Base-by-base conservation (phyloP, 805 yeast species). In the Danielia oregonensis region DNA sequence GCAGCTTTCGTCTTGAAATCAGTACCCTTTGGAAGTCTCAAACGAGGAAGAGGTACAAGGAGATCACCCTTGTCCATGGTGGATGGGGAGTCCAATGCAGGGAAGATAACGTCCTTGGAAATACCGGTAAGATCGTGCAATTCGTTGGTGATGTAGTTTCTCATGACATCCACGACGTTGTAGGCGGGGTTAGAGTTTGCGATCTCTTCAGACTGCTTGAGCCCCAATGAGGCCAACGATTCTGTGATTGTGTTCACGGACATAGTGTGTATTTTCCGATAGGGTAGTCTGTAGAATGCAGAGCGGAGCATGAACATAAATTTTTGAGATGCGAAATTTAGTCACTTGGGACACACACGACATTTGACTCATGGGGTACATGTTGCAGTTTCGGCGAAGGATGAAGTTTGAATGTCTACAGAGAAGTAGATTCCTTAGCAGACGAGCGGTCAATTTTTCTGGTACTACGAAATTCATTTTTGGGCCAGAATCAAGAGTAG, bases 31-130 rank as follows among this genome's bases (percentile, higher is more conserved):
- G 51, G 46, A 52, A 95, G 76, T 52, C 70, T 55, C 52, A 83
- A 68, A 59, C 97, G 79, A 50, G 97, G 98, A 27, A 93, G 72
- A 27, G 98, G 97, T 36, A 91, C 78, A 42, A 91, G 74, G 52
- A 93, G 72, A 61, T 93, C 98, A 55, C 97, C 98, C 54, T 91
- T 82, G 40, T 88, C 96, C 48, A 84, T 65, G 26, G 88, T 81
- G 45, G 75, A 71, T 15, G 96, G 87, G 72, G 91, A 77, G 63
- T 93, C 97, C 52, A 93, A 72, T 24, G 96, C 87, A 37, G 87
- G 85, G 61, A 72, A 86, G 43, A 89, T 86, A 32, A 87, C 57
- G 3, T 67, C 63, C 37, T 73, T 64, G 39, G 82, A 83, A 26
- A 88, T 94, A 24, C 81, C 82, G 13, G 94, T 73, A 48, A 93